Evolutionary conservation across 768 basidiomycete species (phyloP), one percentile per base, ranked within the genome.

Genomic region (Tulasnella sp.): DNA sequence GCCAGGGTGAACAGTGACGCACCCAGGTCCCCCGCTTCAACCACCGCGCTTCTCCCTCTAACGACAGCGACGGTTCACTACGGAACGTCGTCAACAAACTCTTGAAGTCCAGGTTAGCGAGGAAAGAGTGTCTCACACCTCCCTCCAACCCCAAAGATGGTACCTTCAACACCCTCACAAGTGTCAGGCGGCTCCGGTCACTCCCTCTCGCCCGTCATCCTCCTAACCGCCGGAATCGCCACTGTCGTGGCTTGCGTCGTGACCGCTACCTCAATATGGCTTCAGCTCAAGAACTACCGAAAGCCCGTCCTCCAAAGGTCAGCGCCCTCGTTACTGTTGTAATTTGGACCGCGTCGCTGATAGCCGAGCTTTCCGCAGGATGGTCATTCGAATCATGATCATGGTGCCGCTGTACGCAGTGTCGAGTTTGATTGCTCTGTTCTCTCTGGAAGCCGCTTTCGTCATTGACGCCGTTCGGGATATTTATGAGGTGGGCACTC

Each of bases 381-480:
- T 94, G 90, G 96, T 97, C 74, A 89, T 98, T 68, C 90, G 98
- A 72, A 98, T 99, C 84, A 96, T 99, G 94, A 81, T 98, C 82
- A 98, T 98, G 96, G 94, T 94, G 9, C 68, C 97, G 0, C 87
- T 99, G 39, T 99, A 99, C 84, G 95, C 91, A 0, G 87, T 99
- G 39, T 89, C 98, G 0, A 96, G 95, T 4, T 87, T 98, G 82
- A 95, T 98, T 81, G 95, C 97, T 0, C 88, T 99, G 56, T 95
- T 96, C 86, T 98, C 96, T 0, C 87, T 98, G 77, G 93, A 97
- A 84, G 95, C 94, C 2, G 98, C 98, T 0, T 98, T 98, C 87
- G 92, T 98, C 81, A 97, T 99, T 80, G 98, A 99, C 84, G 95
- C 90, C 21, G 88, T 99, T 80, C 90, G 98, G 62, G 98, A 99